A percentile compares a stretch with the other conserved stretches of the same genome.
Conservation (phyloP, 2,329 filamentous ascomycete species). For the Colletotrichum sp. region DNA sequence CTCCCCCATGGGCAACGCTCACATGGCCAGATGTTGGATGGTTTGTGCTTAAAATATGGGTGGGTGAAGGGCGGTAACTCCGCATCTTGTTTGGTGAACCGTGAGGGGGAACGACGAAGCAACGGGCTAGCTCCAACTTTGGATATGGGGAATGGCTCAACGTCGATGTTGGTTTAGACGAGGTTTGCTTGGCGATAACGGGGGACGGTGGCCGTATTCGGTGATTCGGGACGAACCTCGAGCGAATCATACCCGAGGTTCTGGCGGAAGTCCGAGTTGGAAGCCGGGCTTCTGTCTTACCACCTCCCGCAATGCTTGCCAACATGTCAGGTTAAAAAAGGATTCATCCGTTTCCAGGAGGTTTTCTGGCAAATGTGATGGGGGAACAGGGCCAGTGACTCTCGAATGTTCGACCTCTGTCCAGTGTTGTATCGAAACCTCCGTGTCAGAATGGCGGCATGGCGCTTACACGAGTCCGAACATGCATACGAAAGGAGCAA, state of each 20-base stretch:
- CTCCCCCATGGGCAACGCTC: constrained; percentile 5
- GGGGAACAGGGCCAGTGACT: no score
- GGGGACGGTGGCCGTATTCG: neutral
- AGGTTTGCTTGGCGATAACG: constrained; percentile 1
- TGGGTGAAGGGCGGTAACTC: neutral
- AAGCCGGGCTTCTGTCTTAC: neutral
- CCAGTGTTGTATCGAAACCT: neutral
- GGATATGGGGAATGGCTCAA: neutral
- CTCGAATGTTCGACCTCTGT: no score
- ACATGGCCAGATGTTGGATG: neutral
- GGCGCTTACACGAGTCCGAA: neutral
- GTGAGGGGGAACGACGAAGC: neutral
- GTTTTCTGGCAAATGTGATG: neutral
- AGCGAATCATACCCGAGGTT: constrained; percentile 8
- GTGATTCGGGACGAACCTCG: constrained; percentile 3
- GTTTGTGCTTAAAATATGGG: constrained; percentile 10
- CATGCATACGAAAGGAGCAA: neutral
- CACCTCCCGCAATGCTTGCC: neutral
- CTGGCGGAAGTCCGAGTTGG: neutral
- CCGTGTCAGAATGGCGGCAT: neutral
- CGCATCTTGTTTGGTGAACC: neutral
- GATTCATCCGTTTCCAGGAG: rapidly evolving
- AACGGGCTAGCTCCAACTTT: neutral
- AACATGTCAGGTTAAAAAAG: neutral
- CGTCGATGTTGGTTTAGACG: neutral